Base-by-base conservation (phyloP, 345 rosid genomes). In the Durio zibethinus region DNA sequence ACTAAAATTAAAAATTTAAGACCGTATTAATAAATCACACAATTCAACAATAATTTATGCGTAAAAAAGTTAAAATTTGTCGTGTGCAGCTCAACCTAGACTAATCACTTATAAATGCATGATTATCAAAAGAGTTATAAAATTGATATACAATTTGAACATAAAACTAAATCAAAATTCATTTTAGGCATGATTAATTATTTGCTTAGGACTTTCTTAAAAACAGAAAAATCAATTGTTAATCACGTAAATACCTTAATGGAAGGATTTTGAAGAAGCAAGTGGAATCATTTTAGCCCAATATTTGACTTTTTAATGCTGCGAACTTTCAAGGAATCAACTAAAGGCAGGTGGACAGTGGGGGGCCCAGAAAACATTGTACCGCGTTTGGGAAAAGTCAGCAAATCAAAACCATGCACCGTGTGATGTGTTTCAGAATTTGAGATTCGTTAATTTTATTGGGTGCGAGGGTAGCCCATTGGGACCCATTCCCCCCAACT, bases 401-500 rank as follows among this genome's bases (percentile, higher is more conserved):
- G 23, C 47, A 18, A 70, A 43, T 8, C 3, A 42, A 43, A 27
- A 25, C n/a, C n/a, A n/a, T n/a, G n/a, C 14, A 1, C n/a, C 56
- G 27, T 15, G 73, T 72, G 61, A 65, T 65, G 47, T 36, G 70
- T 6, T 21, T 3, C n/a, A n/a, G n/a, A n/a, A n/a, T n/a, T n/a
- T n/a, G n/a, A 15, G 42, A 31, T 62, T 64, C 45, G 9, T 35
- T 64, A 10, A 8, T 71, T 52, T 71, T 43, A 50, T 50, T 71
- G 75, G 75, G 5, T 12, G 43, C 50, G 25, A 48, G 27, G 18
- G 61, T 71, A 31, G 50, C 33, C 45, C 16, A 0, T 10, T 20
- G 27, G 75, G 75, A 7, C 75, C 75, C 75, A 72, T 20, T 47
- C 1, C 2, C 73, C 73, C 33, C 57, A 69, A 69, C 73, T 25